A percentile compares a stretch with the other conserved stretches of the same genome.
Conservation (phyloP, 805 yeast genomes). For the Zygoascus biomembranicola region DNA sequence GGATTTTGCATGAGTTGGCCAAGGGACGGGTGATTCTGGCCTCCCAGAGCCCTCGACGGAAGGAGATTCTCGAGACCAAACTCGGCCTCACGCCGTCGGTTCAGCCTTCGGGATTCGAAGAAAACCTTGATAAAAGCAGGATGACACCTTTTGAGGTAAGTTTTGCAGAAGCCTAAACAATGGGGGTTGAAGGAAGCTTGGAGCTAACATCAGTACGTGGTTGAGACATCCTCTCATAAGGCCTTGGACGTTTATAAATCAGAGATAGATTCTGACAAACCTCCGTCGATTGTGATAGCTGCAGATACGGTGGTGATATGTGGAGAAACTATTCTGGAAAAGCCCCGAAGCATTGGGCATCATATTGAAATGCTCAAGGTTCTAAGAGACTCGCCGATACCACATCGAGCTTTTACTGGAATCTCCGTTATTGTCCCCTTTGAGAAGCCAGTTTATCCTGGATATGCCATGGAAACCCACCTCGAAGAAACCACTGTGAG, state of each 20-base stretch:
- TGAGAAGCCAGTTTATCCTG: slow-evolving; percentile 34
- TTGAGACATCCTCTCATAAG: slow-evolving; percentile 61
- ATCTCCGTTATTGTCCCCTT: slow-evolving; percentile 40
- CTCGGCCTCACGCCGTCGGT: slow-evolving; percentile 33
- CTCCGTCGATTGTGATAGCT: slow-evolving; percentile 34
- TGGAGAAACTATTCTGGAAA: slow-evolving; percentile 63
- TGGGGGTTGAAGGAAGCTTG: neutral
- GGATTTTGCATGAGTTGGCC: slow-evolving; percentile 2
- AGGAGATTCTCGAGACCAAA: slow-evolving; percentile 53
- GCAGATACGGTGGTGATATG: slow-evolving; percentile 76
- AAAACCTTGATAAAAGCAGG: slow-evolving; percentile 53
- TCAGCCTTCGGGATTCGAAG: slow-evolving; percentile 64
- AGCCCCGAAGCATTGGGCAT: slow-evolving; percentile 53
- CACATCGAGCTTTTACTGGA: slow-evolving; percentile 47
- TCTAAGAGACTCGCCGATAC: slow-evolving; percentile 37
- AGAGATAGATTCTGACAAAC: slow-evolving; percentile 29
- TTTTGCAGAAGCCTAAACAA: neutral
- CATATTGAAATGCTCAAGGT: slow-evolving; percentile 43
- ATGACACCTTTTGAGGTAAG: slow-evolving; percentile 39
- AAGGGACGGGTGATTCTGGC: slow-evolving; percentile 50
- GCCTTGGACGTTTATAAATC: slow-evolving; percentile 51
- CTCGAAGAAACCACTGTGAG: slow-evolving; percentile 37
- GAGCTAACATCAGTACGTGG: slow-evolving; percentile 43
- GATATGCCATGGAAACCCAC: slow-evolving; percentile 32
- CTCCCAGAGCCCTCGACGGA: slow-evolving; percentile 76